Conservation (phyloP, 169 alveolate genomes). For the Cryptosporidium viatorum region DNA sequence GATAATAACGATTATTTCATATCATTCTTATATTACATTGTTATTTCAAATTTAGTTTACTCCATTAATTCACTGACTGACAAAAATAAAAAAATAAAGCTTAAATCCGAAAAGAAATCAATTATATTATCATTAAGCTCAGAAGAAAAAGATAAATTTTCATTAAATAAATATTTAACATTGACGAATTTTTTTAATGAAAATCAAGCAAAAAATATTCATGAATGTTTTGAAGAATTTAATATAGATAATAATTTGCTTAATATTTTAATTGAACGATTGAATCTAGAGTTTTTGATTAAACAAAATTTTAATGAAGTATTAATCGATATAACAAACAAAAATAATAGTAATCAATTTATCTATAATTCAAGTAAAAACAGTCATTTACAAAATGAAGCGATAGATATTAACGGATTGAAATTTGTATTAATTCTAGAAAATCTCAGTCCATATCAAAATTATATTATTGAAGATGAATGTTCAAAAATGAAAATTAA, state of each 20-base stretch:
- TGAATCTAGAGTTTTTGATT: not conserved
- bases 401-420: not conserved
- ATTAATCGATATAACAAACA: not conserved
- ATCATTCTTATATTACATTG: not conserved
- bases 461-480: constrained; percentile 17
- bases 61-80: not conserved
- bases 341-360: not conserved
- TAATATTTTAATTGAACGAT: not conserved
- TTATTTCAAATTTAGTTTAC: not conserved
- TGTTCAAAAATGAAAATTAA: not conserved
- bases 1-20: not conserved
- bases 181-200: not conserved
- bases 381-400: not conserved
- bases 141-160: not conserved
- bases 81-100: not conserved
- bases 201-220: not conserved
- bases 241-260: constrained; percentile 10
- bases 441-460: not conserved
- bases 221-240: constrained; percentile 26
- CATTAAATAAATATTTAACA: not conserved
- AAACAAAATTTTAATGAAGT: not conserved
- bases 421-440: not conserved
- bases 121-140: not conserved
- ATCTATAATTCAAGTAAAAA: not conserved
- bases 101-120: not conserved